phyloP scores from a whole-genome alignment of 495 filamentous ascomycete genomes.

The Annulohypoxylon bovei region DNA sequence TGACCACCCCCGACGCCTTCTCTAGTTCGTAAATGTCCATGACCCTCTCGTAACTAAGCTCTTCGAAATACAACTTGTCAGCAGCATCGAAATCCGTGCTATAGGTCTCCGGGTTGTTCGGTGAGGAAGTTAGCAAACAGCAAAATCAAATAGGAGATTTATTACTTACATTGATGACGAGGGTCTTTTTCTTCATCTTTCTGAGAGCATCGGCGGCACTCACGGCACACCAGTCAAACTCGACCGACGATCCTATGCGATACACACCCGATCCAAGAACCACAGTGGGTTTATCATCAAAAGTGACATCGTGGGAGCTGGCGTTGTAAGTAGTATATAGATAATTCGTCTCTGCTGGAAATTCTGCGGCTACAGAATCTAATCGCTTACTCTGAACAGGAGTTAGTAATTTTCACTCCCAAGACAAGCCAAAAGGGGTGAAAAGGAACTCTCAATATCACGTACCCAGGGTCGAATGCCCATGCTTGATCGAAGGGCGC shows the following conservation, averaged over 20 bases:
- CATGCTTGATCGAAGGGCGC: constrained; percentile 83
- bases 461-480: constrained; percentile 87
- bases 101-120: constrained; percentile 88
- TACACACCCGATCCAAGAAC: constrained; percentile 95
- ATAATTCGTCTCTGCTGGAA: constrained; percentile 97
- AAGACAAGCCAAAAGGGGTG: too few species aligned
- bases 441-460: too few species aligned
- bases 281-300: constrained; percentile 90
- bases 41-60: constrained; percentile 94
- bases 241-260: constrained; percentile 95
- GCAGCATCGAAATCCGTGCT: constrained; percentile 91
- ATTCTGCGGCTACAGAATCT: constrained; percentile 95
- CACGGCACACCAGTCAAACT: constrained; percentile 99
- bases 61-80: constrained; percentile 97
- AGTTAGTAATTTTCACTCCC: too few species aligned
- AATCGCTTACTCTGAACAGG: constrained; percentile 46
- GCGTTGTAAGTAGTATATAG: constrained; percentile 99
- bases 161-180: constrained; percentile 84
- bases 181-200: constrained; percentile 94
- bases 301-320: constrained; percentile 91
- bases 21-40: constrained; percentile 99
- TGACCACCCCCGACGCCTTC: constrained; percentile 85
- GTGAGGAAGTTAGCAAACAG: constrained; percentile 30
- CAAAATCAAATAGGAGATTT: neutral
- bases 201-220: constrained; percentile 88